These are phyloP conservation scores for Globisporangium cystogenes DNA, from an alignment of 352 stramenopile species.

Conservation along the genomic window DNA sequence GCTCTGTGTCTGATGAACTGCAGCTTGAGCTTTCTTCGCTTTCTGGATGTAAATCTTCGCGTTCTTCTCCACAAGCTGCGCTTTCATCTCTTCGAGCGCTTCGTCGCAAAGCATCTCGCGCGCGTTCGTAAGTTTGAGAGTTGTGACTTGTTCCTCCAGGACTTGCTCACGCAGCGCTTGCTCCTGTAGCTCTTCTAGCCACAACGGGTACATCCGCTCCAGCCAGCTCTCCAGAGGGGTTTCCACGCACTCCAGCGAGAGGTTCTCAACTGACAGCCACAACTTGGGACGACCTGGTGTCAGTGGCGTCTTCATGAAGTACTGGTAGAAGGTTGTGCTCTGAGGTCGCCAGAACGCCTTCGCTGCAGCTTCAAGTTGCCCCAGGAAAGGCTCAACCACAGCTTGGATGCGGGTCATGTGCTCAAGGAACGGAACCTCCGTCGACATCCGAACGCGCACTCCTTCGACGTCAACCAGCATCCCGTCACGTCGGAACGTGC, in stretches of 20 bases:
- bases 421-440: conserved; percentile 28
- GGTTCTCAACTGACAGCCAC: conserved; percentile 44
- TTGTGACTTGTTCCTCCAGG: conserved; percentile 53
- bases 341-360: conserved; percentile 53
- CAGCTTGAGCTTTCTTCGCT: conserved; percentile 30
- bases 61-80: conserved; percentile 48
- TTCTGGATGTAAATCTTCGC: conserved; percentile 53
- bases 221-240: conserved; percentile 62
- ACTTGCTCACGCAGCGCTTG: conserved; percentile 55
- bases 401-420: conserved; percentile 21
- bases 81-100: conserved; percentile 40
- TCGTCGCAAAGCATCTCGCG: conserved; percentile 31
- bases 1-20: conserved; percentile 6
- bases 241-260: conserved; percentile 41
- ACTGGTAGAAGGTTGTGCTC: conserved; percentile 50
- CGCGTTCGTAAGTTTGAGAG: conserved; percentile 52
- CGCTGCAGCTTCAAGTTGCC: conserved; percentile 18
- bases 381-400: conserved; percentile 25
- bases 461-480: conserved; percentile 53
- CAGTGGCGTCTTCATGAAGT: conserved; percentile 43
- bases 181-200: conserved; percentile 64
- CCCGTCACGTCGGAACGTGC: conserved; percentile 26
- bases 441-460: conserved; percentile 27
- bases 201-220: conserved; percentile 60
- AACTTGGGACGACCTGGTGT: conserved; percentile 25